phyloP scores from a whole-genome alignment of 2,329 filamentous ascomycete genomes.

The Colletotrichum caudatum region DNA sequence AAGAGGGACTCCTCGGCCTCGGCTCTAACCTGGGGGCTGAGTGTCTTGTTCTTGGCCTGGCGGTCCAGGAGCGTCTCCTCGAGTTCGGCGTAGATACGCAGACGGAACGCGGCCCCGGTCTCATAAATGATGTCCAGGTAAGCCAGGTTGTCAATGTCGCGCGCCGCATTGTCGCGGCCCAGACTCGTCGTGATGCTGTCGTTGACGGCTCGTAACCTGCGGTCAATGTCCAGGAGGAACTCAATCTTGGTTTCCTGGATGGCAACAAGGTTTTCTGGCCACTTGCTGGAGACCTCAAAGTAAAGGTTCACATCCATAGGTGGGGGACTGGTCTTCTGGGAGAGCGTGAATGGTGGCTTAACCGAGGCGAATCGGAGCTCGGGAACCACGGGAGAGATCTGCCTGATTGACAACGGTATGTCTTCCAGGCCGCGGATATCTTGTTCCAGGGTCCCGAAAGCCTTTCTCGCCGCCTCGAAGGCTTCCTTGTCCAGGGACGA shows the following conservation, averaged over 20 bases:
- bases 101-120: conserved; percentile 79
- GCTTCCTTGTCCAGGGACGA: conserved; percentile 62
- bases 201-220: conserved; percentile 73
- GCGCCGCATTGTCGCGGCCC: conserved; percentile 81
- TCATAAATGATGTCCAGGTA: conserved; percentile 86
- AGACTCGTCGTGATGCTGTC: conserved; percentile 74
- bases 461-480: conserved; percentile 77
- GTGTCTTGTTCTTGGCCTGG: conserved; percentile 78
- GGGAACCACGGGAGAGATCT: conserved; percentile 79
- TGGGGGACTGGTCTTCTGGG: conserved; percentile 56
- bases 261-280: conserved; percentile 91
- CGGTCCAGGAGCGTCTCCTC: conserved; percentile 85
- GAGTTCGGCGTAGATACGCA: conserved; percentile 90
- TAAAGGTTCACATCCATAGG: conserved; percentile 86
- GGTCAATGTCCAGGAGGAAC: conserved; percentile 82
- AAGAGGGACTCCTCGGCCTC: conserved; percentile 77
- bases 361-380: conserved; percentile 81
- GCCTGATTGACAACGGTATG: conserved; percentile 87
- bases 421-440: conserved; percentile 83
- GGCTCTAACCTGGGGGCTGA: conserved; percentile 74
- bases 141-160: conserved; percentile 78
- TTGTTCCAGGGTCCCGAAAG: conserved; percentile 79
- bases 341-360: conserved; percentile 60
- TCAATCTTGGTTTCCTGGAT: conserved; percentile 96
- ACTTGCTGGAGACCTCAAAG: conserved; percentile 92